phyloP scores from a whole-genome alignment of 2,329 filamentous ascomycete species.

The Pleoardoris graminearum region DNA sequence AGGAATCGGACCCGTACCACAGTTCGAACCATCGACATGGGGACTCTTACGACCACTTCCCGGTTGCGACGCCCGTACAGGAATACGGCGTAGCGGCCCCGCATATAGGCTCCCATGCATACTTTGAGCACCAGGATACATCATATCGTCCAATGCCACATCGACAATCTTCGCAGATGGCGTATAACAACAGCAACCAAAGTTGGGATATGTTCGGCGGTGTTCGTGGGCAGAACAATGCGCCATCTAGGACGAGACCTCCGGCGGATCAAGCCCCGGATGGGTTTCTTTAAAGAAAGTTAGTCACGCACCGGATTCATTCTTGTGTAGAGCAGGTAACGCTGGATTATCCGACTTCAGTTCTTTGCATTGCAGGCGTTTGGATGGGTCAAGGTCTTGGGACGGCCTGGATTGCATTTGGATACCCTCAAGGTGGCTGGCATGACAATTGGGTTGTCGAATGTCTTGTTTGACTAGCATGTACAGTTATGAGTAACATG shows the following conservation, averaged over 20 bases:
- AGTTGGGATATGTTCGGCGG: conserved; percentile 34
- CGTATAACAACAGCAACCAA: conserved; percentile 9
- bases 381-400: neutral
- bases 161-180: neutral
- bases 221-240: conserved; percentile 14
- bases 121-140: conserved; percentile 28
- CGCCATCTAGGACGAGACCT: conserved; percentile 8
- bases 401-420: neutral
- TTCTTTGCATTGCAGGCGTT: conserved; percentile 5
- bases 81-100: conserved; percentile 26
- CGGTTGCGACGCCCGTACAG: conserved; percentile 28
- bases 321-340: no score
- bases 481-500: neutral
- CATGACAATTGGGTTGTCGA: neutral
- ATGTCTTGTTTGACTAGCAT: neutral
- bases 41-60: conserved; percentile 26
- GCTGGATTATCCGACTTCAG: neutral
- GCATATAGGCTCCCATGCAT: conserved; percentile 7
- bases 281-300: neutral
- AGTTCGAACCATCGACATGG: conserved; percentile 15
- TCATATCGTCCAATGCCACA: conserved; percentile 15
- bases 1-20: conserved; percentile 15
- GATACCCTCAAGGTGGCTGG: conserved; percentile 3
- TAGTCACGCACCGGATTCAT: no score
- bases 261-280: neutral